Percentiles rank a stretch among this genome's conserved stretches.
phyloP scores from a whole-genome alignment of 2,329 filamentous ascomycete species.

The Nigrospora oryzae region DNA sequence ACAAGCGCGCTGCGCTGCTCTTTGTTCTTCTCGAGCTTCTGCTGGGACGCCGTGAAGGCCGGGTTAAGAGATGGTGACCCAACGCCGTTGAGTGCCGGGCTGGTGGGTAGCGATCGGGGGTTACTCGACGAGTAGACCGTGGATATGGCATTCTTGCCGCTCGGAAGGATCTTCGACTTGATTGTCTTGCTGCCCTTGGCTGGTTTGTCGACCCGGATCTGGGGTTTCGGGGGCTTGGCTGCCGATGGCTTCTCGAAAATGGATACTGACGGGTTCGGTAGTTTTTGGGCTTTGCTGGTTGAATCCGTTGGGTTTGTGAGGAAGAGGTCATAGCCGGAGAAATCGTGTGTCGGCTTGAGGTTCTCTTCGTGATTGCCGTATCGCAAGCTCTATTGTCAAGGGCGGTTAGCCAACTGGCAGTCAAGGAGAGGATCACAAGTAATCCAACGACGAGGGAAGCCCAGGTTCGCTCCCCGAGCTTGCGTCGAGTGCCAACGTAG shows the following conservation, averaged over 20 bases:
- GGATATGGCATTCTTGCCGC: conserved; percentile 29
- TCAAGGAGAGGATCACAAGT: too few relatives aligned
- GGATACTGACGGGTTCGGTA: conserved; percentile 41
- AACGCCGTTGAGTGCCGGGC: conserved; percentile 46
- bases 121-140: conserved; percentile 32
- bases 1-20: conserved; percentile 45
- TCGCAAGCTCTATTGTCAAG: conserved; percentile 36
- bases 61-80: conserved; percentile 51
- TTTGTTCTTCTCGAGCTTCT: conserved; percentile 43
- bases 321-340: conserved; percentile 47
- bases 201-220: conserved; percentile 12
- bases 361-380: conserved; percentile 43
- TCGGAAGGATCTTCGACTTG: conserved; percentile 17
- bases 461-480: too few relatives aligned
- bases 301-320: conserved; percentile 42
- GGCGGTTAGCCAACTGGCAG: conserved; percentile 1
- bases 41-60: conserved; percentile 39
- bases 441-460: conserved; percentile 1
- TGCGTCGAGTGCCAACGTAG: too few relatives aligned
- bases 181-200: conserved; percentile 19
- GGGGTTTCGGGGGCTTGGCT: conserved; percentile 5
- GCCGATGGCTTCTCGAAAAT: conserved; percentile 33
- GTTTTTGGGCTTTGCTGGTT: conserved; percentile 33
- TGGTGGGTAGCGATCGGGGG: conserved; percentile 39
- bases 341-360: conserved; percentile 33